phyloP scores from a whole-genome alignment of 352 stramenopile genomes.

The Phytophthora lateralis region DNA sequence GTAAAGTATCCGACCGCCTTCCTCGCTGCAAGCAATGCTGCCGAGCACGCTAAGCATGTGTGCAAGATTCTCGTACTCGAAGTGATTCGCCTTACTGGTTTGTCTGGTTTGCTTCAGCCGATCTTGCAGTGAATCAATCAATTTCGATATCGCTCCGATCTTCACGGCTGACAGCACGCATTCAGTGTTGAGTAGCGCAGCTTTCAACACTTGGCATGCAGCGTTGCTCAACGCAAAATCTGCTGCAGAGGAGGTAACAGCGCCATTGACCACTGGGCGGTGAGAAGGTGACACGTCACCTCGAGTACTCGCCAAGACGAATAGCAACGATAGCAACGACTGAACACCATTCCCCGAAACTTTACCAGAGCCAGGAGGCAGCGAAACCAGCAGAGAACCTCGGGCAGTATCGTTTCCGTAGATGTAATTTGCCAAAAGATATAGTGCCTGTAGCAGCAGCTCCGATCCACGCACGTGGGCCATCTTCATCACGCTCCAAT shows the following conservation, averaged over 20 bases:
- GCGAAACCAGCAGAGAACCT: constrained; percentile 33
- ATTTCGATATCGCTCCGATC: constrained; percentile 40
- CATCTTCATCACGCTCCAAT: constrained; percentile 64
- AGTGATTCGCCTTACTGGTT: constrained; percentile 39
- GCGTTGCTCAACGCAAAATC: constrained; percentile 36
- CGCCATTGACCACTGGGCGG: constrained; percentile 5
- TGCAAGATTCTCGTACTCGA: constrained; percentile 42
- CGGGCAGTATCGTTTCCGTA: constrained; percentile 51
- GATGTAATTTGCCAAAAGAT: constrained; percentile 54
- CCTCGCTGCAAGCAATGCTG: constrained; percentile 47
- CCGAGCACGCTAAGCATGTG: constrained; percentile 55
- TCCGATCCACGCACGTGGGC: constrained; percentile 47
- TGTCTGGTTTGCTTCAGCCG: constrained; percentile 39
- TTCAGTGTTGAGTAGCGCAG: constrained; percentile 52
- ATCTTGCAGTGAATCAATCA: constrained; percentile 46
- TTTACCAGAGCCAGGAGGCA: constrained; percentile 12
- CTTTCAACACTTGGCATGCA: constrained; percentile 52
- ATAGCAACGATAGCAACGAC: constrained; percentile 30
- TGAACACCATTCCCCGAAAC: constrained; percentile 6
- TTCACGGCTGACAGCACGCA: constrained; percentile 55
- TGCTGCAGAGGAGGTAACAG: constrained; percentile 6
- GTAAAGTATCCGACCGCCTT: constrained; percentile 50
- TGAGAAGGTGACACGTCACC: constrained; percentile 16
- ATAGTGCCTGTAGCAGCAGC: constrained; percentile 48
- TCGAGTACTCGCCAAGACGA: constrained; percentile 27